phyloP scores from a whole-genome alignment of 129 eudicot species.

The Lonicera japonica region DNA sequence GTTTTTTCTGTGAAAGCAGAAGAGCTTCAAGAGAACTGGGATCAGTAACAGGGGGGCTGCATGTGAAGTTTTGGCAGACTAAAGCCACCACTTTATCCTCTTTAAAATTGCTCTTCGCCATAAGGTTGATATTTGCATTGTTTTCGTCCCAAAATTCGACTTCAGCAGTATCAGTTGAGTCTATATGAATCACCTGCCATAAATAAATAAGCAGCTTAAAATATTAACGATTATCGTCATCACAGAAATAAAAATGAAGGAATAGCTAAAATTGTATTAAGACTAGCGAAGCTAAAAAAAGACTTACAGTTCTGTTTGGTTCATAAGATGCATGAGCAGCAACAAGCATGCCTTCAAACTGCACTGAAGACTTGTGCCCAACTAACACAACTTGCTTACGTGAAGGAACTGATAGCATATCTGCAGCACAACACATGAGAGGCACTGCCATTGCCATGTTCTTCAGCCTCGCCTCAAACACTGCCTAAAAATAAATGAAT shows the following conservation, averaged over 20 bases:
- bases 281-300: too few species aligned
- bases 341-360: conserved; percentile 63
- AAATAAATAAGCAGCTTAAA: background rate
- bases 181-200: conserved; percentile 76
- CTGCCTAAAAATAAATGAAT: conserved; percentile 43
- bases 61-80: conserved; percentile 75
- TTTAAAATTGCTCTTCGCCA: conserved; percentile 55
- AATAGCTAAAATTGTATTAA: too few species aligned
- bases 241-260: too few species aligned
- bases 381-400: conserved; percentile 81
- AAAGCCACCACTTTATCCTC: conserved; percentile 58
- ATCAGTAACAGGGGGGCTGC: conserved; percentile 63
- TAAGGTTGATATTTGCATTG: conserved; percentile 47
- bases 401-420: conserved; percentile 67
- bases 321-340: conserved; percentile 71
- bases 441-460: conserved; percentile 80
- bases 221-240: too few species aligned
- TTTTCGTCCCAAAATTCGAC: conserved; percentile 65
- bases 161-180: conserved; percentile 52
- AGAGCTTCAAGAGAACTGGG: conserved; percentile 44
- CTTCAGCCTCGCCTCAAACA: conserved; percentile 71
- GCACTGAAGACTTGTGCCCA: conserved; percentile 40
- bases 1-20: conserved; percentile 23
- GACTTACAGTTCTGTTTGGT: conserved; percentile 65
- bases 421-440: conserved; percentile 87